Evolutionary conservation across 2,329 filamentous ascomycete genomes (phyloP), one percentile per base, ranked within the genome.

Genomic region (Parasarocladium wereldwijsianum): DNA sequence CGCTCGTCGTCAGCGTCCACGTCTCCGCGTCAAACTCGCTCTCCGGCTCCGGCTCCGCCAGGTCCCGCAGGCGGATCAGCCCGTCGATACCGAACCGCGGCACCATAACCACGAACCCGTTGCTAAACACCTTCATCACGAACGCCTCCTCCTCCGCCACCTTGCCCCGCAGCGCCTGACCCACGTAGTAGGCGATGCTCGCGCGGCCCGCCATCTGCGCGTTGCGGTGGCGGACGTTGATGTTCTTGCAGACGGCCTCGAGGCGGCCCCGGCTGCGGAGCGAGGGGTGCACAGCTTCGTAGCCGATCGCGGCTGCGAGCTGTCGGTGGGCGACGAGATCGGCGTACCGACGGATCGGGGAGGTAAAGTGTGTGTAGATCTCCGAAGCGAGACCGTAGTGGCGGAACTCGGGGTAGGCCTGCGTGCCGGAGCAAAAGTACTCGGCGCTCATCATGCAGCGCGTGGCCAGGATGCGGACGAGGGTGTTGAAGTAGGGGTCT

Each of bases 401-500:
- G 31, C 84, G 74, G 66, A 93, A 98, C 50, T 96, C 90, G 1
- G 84, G 79, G 51, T 90, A 87, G 0, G 86, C 74, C 51, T 94
- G 85, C 6, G 85, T 86, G 36, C 90, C 90, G 0, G 87, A 82
- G 57, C 82, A 90, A 57, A 98, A 98, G 58, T 98, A 98, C 57
- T 98, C 90, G 37, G 90, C 90, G 32, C 84, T 90, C 66, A 93
- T 93, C 90, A 98, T 98, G 68, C 90, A 98, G 14, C 90, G 78
- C 7, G 90, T 98, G 8, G 90, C 90, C 62, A 98, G 81, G 57
- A 98, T 93, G 49, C 90, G 83, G 42, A 98, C 78, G 15, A 98
- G 73, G 3, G 87, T 98, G 66, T 98, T 98, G 70, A 98, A 96
- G 62, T 94, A 98, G 17, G 87, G 84, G 44, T 96, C 82, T 8